Base-by-base conservation (phyloP, 441 rosid genomes). In the Euphorbia corollata region DNA sequence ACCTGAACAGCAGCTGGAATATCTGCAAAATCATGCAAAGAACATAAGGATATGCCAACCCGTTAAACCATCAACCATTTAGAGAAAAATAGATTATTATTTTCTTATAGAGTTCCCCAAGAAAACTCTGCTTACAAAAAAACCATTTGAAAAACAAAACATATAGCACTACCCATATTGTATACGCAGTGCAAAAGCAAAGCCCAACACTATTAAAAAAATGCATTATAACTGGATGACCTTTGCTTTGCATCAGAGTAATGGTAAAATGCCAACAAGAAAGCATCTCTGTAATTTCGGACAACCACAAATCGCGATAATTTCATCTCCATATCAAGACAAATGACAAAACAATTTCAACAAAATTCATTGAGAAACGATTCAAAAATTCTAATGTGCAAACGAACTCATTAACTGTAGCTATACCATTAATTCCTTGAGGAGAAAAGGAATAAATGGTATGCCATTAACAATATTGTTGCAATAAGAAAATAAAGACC, bases 1-100 rank as follows among this genome's bases (percentile, higher is more conserved):
- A 87, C 78, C 77, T 86, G 92, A 68, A 85, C 92, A 22, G 75
- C 59, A 70, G 69, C 64, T 22, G 89, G 78, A 76, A 82, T 75
- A 82, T 79, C 99, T 96, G 90, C 79, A 81, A 78, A 71, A 79
- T 63, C 36, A 76, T 67, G 69, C 64, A 53, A 36, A 55, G 18
- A 48, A 20, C 10, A 69, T 71, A 58, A 7, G 10, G 38, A 73
- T 23, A 70, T n/a, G 59, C 59, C 56, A 50, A 27, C 8, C 10
- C 11, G 45, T 4, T 19, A 45, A 23, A 64, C 23, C 55, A 19
- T 55, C 61, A 65, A 10, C 53, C 27, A 10, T 27, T 12, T 38
- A 27, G 43, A 13, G 61, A 19, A 47, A 45, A 30, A 32, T 7
- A 70, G 19, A 24, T 41, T 53, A 11, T n/a, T 18, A 39, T 19